phyloP scores from a whole-genome alignment of 441 rosid genomes.

The Populus hybrid region DNA sequence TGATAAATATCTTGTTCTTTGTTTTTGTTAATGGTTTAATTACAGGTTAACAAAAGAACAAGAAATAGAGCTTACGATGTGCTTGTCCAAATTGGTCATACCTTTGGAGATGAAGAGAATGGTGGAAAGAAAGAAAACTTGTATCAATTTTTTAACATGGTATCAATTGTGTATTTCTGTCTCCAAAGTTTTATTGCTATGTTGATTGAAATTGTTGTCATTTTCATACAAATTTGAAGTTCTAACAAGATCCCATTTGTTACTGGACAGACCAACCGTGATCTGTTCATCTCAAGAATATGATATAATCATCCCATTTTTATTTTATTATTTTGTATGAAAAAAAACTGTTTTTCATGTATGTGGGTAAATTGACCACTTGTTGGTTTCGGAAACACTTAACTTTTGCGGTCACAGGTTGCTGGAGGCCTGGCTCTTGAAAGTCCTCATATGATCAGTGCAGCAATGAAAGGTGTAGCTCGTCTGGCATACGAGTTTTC shows the following conservation, averaged over 20 bases:
- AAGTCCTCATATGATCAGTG: constrained; percentile 96
- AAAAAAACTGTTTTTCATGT: not conserved
- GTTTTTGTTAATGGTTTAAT: not conserved
- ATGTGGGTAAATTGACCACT: not conserved
- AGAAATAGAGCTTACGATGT: constrained; percentile 94
- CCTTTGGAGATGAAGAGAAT: constrained; percentile 79
- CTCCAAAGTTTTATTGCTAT: not conserved
- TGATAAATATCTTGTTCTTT: not conserved
- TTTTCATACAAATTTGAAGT: constrained; percentile 7
- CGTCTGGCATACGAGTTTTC: constrained; percentile 93
- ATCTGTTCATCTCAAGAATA: not conserved
- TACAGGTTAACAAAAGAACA: constrained; percentile 82
- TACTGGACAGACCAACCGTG: not conserved
- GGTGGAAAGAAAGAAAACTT: constrained; percentile 78
- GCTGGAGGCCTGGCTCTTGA: constrained; percentile 97
- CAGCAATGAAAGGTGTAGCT: constrained; percentile 93
- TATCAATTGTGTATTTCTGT: constrained; percentile 24
- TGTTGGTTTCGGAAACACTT: not conserved
- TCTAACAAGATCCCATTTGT: constrained; percentile 7
- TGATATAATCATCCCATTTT: not conserved
- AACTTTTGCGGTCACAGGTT: constrained; percentile 42
- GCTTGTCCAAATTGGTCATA: constrained; percentile 91
- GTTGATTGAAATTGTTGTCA: not conserved
- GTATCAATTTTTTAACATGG: constrained; percentile 78
- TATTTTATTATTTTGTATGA: not conserved